Conservation (phyloP, 805 yeast species). For the Crinitomyces ghanaensis region DNA sequence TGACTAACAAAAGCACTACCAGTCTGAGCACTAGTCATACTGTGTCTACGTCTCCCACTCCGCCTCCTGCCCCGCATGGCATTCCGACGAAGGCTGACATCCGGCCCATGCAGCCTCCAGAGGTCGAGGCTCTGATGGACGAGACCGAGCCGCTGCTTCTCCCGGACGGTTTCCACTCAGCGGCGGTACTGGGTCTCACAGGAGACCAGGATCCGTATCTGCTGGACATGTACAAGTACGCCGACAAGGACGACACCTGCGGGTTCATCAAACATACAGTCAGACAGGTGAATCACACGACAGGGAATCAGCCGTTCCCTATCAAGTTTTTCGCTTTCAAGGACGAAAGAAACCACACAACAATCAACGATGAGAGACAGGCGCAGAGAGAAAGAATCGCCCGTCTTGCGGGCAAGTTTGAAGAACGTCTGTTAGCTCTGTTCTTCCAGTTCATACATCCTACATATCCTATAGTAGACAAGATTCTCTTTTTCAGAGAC, state of each 20-base stretch:
- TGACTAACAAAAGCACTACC: neutral
- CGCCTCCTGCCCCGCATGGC: slow-evolving; percentile 2
- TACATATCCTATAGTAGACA: slow-evolving; percentile 27
- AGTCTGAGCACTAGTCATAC: neutral
- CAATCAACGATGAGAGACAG: slow-evolving; percentile 7
- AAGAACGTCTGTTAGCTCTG: slow-evolving; percentile 23
- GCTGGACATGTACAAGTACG: slow-evolving; percentile 17
- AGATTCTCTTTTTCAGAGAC: slow-evolving; percentile 20
- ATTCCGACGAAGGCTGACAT: slow-evolving; percentile 10
- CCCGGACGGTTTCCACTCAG: slow-evolving; percentile 18
- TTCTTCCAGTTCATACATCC: slow-evolving; percentile 26
- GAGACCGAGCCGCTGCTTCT: slow-evolving; percentile 15
- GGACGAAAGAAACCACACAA: slow-evolving; percentile 12
- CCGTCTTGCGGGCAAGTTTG: slow-evolving; percentile 12
- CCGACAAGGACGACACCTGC: slow-evolving; percentile 12
- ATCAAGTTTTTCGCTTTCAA: slow-evolving; percentile 18
- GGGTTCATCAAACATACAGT: slow-evolving; percentile 23
- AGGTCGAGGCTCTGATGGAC: slow-evolving; percentile 4
- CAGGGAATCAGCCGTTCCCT: slow-evolving; percentile 17
- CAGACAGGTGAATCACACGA: slow-evolving; percentile 15
- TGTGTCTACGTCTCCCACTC: neutral
- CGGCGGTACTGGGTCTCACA: slow-evolving; percentile 21
- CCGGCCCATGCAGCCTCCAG: slow-evolving; percentile 10
- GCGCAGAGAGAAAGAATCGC: slow-evolving; percentile 12
- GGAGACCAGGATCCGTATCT: slow-evolving; percentile 26